Percentiles rank a stretch among this genome's conserved stretches.
Evolutionary conservation across 495 filamentous ascomycete species (phyloP).

Genomic region (Lasiosphaeria hispida): DNA sequence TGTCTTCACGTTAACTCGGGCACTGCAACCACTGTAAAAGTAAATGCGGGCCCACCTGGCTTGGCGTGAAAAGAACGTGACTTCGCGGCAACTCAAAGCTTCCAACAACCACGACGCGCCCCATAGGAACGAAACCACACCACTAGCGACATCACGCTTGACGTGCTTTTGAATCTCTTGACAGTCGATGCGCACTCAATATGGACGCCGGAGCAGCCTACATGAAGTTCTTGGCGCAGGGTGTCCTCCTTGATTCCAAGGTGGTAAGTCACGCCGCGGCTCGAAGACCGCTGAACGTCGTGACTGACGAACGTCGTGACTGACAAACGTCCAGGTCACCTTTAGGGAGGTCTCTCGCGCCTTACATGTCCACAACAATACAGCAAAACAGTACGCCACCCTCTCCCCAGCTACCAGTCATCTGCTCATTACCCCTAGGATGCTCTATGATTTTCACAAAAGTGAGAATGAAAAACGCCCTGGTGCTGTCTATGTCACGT

Average conservation of each 20-base stretch:
- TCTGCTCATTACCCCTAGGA: conserved; percentile 47
- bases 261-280: conserved; percentile 52
- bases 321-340: conserved; percentile 59
- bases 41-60: neutral
- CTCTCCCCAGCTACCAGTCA: neutral
- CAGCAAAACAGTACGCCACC: conserved; percentile 33
- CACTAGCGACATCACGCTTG: neutral
- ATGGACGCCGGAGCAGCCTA: conserved; percentile 50
- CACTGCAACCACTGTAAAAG: neutral
- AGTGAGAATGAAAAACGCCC: conserved; percentile 76
- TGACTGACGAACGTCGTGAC: conserved; percentile 10
- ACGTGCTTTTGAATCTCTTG: neutral
- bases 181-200: conserved; percentile 9
- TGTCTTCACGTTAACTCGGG: neutral
- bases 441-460: conserved; percentile 86
- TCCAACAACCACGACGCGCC: neutral
- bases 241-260: conserved; percentile 72
- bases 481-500: conserved; percentile 77
- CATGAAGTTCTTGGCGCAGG: conserved; percentile 68
- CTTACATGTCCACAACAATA: conserved; percentile 75
- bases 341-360: conserved; percentile 79
- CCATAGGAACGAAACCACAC: neutral
- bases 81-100: conserved; percentile 2
- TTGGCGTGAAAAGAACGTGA: neutral
- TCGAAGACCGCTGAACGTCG: neutral